Evolutionary conservation across 495 filamentous ascomycete species (phyloP).

Genomic region (Platismatia glauca): DNA sequence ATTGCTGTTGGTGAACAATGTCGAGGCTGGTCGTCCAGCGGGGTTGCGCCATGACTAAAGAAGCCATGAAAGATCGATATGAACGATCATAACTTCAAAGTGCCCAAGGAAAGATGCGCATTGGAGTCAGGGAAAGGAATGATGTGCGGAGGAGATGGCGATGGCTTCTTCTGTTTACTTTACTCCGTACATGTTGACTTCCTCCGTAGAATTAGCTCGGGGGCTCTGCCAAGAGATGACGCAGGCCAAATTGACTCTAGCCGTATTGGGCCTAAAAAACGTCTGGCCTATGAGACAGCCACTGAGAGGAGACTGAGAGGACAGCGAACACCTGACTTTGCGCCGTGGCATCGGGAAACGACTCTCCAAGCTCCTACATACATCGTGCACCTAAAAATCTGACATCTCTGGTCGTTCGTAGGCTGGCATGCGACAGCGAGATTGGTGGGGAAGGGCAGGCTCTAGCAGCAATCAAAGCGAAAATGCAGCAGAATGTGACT

Average conservation of each 20-base stretch:
- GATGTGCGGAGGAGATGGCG: neutral
- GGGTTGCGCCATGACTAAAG: neutral
- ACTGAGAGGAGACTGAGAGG: neutral
- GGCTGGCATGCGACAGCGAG: neutral
- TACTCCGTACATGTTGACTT: too few relatives aligned
- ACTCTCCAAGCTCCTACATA: neutral
- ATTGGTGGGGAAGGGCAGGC: neutral
- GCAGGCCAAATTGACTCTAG: neutral
- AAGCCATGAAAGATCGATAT: neutral
- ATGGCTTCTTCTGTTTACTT: neutral
- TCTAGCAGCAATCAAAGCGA: neutral
- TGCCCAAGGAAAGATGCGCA: neutral
- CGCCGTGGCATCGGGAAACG: neutral
- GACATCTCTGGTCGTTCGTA: neutral
- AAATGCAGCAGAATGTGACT: neutral
- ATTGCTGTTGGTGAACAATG: constrained; percentile 15
- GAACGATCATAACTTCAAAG: neutral
- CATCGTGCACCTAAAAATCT: neutral
- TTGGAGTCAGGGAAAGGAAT: neutral
- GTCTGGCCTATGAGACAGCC: neutral
- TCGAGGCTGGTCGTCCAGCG: constrained; percentile 9
- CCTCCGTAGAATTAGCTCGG: too few relatives aligned
- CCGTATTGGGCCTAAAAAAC: neutral
- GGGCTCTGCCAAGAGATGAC: constrained; percentile 2
- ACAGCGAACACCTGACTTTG: neutral